These are phyloP conservation scores for Secale cereale DNA, from an alignment of 176 grass and related monocot genomes.

Conservation along the genomic window DNA sequence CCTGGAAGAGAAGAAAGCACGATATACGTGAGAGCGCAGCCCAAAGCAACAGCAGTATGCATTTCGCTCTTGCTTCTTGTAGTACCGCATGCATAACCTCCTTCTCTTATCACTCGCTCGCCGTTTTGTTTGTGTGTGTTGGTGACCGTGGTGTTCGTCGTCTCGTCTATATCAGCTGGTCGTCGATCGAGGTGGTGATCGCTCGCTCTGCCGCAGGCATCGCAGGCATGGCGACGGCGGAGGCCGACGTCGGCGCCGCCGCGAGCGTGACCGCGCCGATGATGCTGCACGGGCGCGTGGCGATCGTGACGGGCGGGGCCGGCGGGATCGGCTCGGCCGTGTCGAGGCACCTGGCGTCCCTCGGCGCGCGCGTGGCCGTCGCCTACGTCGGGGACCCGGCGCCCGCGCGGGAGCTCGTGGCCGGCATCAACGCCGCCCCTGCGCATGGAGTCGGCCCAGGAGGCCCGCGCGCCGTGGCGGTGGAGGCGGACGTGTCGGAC, in stretches of 20 bases:
- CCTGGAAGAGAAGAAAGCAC: no score
- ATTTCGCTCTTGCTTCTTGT: no score
- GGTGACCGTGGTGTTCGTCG: no score
- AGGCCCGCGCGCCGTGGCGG: constrained; percentile 18
- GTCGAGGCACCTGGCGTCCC: constrained; percentile 44
- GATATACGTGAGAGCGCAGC: no score
- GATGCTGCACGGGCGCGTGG: constrained; percentile 52
- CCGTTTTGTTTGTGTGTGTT: no score
- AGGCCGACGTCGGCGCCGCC: no score
- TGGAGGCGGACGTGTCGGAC: constrained; percentile 37
- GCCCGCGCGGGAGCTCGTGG: constrained; percentile 22
- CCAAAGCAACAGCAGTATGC: no score
- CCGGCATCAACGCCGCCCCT: constrained; percentile 34
- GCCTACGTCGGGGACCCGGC: constrained; percentile 46
- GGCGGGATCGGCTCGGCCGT: constrained; percentile 62
- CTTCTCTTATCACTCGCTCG: no score
- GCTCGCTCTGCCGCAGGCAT: no score
- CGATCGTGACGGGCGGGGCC: constrained; percentile 60
- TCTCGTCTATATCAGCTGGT: no score
- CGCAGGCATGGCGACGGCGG: background rate
- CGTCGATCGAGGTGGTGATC: no score
- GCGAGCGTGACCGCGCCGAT: background rate
- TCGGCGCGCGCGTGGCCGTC: constrained; percentile 61
- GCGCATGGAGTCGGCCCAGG: background rate
- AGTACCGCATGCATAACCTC: no score